Conservation (phyloP, 768 basidiomycete species). For the Pisolithus marmoratus region DNA sequence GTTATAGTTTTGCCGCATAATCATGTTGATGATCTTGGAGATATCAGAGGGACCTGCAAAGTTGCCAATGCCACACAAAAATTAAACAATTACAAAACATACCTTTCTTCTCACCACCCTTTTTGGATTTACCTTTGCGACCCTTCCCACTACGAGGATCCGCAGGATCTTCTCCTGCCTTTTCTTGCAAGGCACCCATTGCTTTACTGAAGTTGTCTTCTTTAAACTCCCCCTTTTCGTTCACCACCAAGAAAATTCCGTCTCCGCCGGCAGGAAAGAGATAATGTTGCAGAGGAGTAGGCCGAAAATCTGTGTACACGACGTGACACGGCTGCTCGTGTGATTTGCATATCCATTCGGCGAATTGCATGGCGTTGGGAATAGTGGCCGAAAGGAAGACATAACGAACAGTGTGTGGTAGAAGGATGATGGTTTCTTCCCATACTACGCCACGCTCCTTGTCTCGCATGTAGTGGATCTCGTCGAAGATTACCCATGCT, state of each 20-base stretch:
- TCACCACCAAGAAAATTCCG: slow-evolving; percentile 97
- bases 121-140: slow-evolving; percentile 86
- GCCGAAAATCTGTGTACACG: slow-evolving; percentile 98
- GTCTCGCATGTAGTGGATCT: slow-evolving; percentile 99
- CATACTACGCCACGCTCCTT: slow-evolving; percentile 99
- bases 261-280: slow-evolving; percentile 96
- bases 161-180: slow-evolving; percentile 85
- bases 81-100: neutral
- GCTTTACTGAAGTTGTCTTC: slow-evolving; percentile 98
- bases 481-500: slow-evolving; percentile 99
- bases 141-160: slow-evolving; percentile 82
- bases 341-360: slow-evolving; percentile 96
- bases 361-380: slow-evolving; percentile 99
- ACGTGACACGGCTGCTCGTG: slow-evolving; percentile 99
- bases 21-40: slow-evolving; percentile 96
- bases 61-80: neutral
- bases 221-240: slow-evolving; percentile 94
- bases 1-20: slow-evolving; percentile 96
- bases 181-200: slow-evolving; percentile 89
- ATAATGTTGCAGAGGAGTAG: slow-evolving; percentile 96
- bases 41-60: slow-evolving; percentile 81
- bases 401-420: slow-evolving; percentile 93
- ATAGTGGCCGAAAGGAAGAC: slow-evolving; percentile 99
- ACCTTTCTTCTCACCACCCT: slow-evolving; percentile 94
- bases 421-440: slow-evolving; percentile 98